Base-by-base conservation (phyloP, 768 basidiomycete species). In the Lentinus brumalis region DNA sequence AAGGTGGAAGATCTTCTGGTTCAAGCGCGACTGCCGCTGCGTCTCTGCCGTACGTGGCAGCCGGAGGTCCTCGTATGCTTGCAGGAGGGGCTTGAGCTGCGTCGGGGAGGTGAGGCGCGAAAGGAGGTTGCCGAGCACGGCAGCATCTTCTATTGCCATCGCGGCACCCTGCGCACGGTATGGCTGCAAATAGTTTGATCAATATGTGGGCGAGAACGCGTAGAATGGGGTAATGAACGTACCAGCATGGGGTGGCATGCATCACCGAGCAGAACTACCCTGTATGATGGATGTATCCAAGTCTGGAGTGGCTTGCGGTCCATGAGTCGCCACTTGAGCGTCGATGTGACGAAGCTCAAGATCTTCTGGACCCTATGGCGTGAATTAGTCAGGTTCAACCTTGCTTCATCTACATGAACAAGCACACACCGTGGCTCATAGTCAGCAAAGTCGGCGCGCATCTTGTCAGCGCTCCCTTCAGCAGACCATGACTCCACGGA, bases 1-100 rank as follows among this genome's bases (percentile, higher is more conserved):
- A 0, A 85, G 69, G 66, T 87, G 86, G 70, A 86, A 86, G 46
- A 80, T 79, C 39, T 74, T 61, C 61, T 83, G 81, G 66, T 86
- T 86, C 31, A 80, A 63, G 1, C 81, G 76, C 4, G 83, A 79
- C 16, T 79, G 76, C 0, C 67, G 66, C 63, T 88, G 86, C 1
- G 82, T 83, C 14, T 68, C 74, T 0, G 80, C 74, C 5, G 83
- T 77, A 29, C 86, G 83, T 7, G 72, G 64, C 35, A 80, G 76
- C 2, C 86, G 83, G 15, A 88, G 76, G 3, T 67, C 65, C 60
- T 86, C 71, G 64, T 87, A 88, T 0, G 82, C 85, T 9, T 71
- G 72, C 11, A 88, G 72, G 15, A 87, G 72, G 2, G 76, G 68
- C 1, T 63, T 57, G 10, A 86, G 76, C 66, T 87, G 84, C 0